Evolutionary conservation across 176 grass and related monocot species (phyloP).

Genomic region (Secale cereale): DNA sequence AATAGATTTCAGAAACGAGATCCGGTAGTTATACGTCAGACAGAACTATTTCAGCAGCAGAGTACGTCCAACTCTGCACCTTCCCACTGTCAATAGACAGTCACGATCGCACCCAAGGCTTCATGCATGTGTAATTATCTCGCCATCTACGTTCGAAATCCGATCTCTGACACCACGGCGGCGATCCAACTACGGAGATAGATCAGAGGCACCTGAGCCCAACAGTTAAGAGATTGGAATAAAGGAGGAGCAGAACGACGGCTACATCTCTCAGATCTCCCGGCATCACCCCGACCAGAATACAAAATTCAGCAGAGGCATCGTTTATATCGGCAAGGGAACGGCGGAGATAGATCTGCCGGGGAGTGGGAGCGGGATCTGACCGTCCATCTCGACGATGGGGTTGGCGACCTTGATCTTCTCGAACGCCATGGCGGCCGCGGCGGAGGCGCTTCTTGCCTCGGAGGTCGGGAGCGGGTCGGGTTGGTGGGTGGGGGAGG

Average conservation of each 20-base stretch:
- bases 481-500: background rate
- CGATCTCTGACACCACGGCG: background rate
- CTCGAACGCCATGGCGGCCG: constrained; percentile 66
- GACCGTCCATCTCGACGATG: constrained; percentile 91
- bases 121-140: background rate
- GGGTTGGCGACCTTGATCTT: constrained; percentile 86
- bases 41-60: background rate
- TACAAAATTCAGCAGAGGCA: constrained; percentile 4
- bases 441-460: constrained; percentile 9
- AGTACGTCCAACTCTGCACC: background rate
- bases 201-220: background rate
- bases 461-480: constrained; percentile 29
- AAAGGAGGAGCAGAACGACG: background rate
- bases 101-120: background rate
- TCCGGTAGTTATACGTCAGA: background rate
- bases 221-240: background rate
- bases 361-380: constrained; percentile 19
- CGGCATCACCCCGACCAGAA: background rate
- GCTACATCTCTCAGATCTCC: constrained; percentile 30
- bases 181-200: background rate
- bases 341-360: constrained; percentile 19
- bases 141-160: background rate
- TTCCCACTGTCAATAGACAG: background rate
- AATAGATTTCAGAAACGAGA: background rate
- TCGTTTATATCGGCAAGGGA: background rate